Base-by-base conservation (phyloP, 441 rosid species). In the Geranium incanum region DNA sequence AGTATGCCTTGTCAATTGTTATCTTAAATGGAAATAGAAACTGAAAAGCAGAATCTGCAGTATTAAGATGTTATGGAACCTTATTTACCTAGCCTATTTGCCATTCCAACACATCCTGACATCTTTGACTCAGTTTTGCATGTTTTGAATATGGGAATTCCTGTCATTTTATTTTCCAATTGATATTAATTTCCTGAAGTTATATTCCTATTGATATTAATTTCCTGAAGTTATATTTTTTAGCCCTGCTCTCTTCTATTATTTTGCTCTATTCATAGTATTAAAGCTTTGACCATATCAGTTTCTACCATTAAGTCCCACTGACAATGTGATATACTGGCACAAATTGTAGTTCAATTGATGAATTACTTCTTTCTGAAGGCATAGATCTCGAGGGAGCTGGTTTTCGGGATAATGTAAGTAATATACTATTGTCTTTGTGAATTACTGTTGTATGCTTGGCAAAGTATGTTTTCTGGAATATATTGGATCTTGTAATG, bases 311-410 rank as follows among this genome's bases (percentile, higher is more conserved):
- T 60, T 68, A 69, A 62, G 62, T 73, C 67, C 65, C 8, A 65
- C 55, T 73, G 75, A 68, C 68, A 50, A 11, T 70, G 71, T 18
- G 45, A 38, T 74, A 19, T 74, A 16, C 48, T 64, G 60, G 69
- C 75, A 7, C 67, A 63, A 77, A 62, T 60, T 80, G 80, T 81
- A 91, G 97, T 71, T 80, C 91, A 71, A 52, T 83, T 80, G 93
- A 85, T 83, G 93, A 91, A 70, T 78, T 88, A 55, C 87, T 91
- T 78, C 86, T 87, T 70, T 69, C 75, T 55, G 70, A 21, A 6
- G 76, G 80, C 52, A 72, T 62, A 41, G 87, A 86, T 57, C 76
- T 81, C n/a, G 90, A 85, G 74, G 87, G 81, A 79, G 80, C 71
- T 71, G 76, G 68, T 75, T 76, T 69, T 69, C 70, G 67, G 37